Base-by-base conservation (phyloP, 495 filamentous ascomycete genomes). In the Aspergillus conjunctus region DNA sequence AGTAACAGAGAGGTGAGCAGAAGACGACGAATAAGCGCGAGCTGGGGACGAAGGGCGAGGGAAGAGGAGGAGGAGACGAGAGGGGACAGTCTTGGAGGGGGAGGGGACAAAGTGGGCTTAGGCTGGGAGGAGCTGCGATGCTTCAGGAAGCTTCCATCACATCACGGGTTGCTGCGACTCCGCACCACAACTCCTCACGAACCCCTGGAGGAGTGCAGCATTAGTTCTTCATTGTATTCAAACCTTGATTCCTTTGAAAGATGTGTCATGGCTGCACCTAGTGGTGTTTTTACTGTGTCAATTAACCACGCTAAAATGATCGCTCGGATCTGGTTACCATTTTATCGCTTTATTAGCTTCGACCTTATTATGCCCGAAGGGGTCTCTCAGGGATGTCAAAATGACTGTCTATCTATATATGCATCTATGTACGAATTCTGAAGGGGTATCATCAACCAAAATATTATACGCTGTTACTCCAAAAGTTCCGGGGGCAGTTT, bases 131-230 rank as follows among this genome's bases (percentile, higher is more conserved):
- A 8, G 32, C 56, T 65, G 59, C 64, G 60, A 64, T 58, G 68
- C 69, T 79, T 77, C 75, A 78, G 64, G 75, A 78, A 78, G 75
- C 73, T 79, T 79, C 77, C 75, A 79, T 74, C 60, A 46, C 51
- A 67, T 54, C 62, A 61, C 62, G 53, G 49, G 49, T 51, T 54
- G 32, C 20, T 21, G 20, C 7, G 32, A 39, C 33, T 41, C 45
- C 51, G 51, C 58, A 51, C 58, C 58, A 41, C 51, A 32, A 37
- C 51, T n/a, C 2, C 37, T 41, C 37, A 41, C 37, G 37, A 41
- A 41, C 37, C 4, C 15, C 37, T 26, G 26, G 26, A 26, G 26
- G 26, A 5, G 26, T 26, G 26, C 5, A 5, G 5, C 26, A 26
- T 26, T 26, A 26, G 26, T 26, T 26, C 26, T 5, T 26, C 26